A percentile compares a stretch with the other conserved stretches of the same genome.
Evolutionary conservation across 2,329 filamentous ascomycete species (phyloP).

Genomic region (Fusarium haematococcum): DNA sequence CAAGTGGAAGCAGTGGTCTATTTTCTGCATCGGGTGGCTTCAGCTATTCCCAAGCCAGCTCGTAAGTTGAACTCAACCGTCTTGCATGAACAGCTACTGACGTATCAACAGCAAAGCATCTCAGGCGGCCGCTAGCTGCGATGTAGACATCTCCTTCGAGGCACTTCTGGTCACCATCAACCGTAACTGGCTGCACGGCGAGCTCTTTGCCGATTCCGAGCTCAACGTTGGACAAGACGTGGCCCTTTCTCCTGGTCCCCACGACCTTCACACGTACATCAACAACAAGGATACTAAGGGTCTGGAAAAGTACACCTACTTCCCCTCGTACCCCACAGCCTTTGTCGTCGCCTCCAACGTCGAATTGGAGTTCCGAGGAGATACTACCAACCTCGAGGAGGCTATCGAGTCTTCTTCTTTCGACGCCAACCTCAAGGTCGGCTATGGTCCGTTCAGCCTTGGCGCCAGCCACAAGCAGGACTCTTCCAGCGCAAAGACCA

Average conservation of each 20-base stretch:
- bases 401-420: background rate
- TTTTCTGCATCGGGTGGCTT: background rate
- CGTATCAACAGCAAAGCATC: background rate
- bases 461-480: background rate
- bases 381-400: constrained; percentile 7
- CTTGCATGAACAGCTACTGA: background rate
- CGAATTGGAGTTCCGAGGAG: background rate
- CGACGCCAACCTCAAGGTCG: constrained; percentile 1
- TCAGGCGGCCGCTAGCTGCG: background rate
- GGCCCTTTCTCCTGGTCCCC: background rate
- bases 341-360: constrained; percentile 12
- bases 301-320: background rate
- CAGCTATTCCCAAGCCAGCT: background rate
- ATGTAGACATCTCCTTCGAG: background rate
- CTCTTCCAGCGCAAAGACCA: constrained; percentile 10
- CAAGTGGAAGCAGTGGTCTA: background rate
- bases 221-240: background rate
- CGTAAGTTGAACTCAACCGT: background rate
- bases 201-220: background rate
- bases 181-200: background rate
- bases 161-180: background rate
- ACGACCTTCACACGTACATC: background rate
- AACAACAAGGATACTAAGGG: background rate
- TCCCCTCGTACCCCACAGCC: constrained; percentile 6
- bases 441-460: constrained; percentile 5